phyloP scores from a whole-genome alignment of 78 protist genomes.

The Speleostelium caveatum region DNA sequence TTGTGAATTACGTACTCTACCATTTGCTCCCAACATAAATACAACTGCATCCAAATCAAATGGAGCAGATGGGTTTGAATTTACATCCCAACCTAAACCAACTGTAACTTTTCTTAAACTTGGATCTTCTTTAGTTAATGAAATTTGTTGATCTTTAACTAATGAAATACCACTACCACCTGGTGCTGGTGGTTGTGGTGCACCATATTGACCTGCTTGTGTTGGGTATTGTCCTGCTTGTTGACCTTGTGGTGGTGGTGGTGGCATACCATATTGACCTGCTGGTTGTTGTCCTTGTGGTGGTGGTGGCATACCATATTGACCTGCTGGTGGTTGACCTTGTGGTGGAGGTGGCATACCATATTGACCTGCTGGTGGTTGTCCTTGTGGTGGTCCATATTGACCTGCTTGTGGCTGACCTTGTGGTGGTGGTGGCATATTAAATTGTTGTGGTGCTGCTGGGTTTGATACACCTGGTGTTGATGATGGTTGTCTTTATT shows the following conservation, averaged over 20 bases:
- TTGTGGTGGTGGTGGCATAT: too few species aligned
- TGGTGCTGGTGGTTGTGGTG: conserved; percentile 8
- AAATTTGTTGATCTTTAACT: conserved; percentile 53
- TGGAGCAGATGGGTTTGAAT: conserved; percentile 38
- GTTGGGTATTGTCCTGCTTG: too few species aligned
- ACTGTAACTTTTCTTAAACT: conserved; percentile 22
- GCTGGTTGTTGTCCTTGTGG: background rate
- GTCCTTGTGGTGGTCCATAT: background rate
- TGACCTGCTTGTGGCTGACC: background rate
- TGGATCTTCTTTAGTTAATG: conserved; percentile 60
- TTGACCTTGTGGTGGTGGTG: conserved; percentile 12
- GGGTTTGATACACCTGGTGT: conserved; percentile 34
- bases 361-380: conserved; percentile 30
- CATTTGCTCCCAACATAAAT: conserved; percentile 61
- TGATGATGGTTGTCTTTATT: conserved; percentile 37
- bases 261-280: conserved; percentile 12
- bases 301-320: background rate
- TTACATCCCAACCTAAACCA: conserved; percentile 75
- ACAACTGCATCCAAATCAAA: conserved; percentile 73
- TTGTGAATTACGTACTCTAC: conserved; percentile 37
- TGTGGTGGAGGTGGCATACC: background rate
- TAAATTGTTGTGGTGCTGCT: background rate
- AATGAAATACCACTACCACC: conserved; percentile 38
- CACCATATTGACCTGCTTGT: too few species aligned
- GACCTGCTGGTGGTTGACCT: conserved; percentile 16